Conservation (phyloP, 108 stramenopile species). For the Skeletonema potamos region DNA sequence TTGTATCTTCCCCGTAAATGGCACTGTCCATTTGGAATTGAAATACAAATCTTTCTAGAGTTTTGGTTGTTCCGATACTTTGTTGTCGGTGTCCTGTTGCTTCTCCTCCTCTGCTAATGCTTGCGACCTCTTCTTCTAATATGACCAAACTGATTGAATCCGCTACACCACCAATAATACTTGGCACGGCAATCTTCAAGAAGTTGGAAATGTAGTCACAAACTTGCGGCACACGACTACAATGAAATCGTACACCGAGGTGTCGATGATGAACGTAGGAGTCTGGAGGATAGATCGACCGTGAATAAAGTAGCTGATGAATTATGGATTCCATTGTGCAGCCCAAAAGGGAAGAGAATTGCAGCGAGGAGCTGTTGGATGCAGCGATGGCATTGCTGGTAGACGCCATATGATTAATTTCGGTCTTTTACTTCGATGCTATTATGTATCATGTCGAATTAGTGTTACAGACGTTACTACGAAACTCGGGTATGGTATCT, state of each 20-base stretch:
- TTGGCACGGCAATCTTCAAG: constrained; percentile 42
- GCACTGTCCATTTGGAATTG: constrained; percentile 28
- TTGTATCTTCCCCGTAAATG: not conserved
- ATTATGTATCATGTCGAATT: no score
- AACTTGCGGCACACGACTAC: constrained; percentile 35
- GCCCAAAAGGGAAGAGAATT: constrained; percentile 32
- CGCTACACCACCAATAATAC: constrained; percentile 22
- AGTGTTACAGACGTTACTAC: no score
- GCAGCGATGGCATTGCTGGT: not conserved
- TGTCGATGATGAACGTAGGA: constrained; percentile 37
- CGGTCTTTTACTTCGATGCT: no score
- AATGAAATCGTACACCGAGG: constrained; percentile 47
- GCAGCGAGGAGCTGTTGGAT: constrained; percentile 3
- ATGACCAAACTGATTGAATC: constrained; percentile 37
- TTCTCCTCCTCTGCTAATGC: not conserved
- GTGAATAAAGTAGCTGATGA: constrained; percentile 47
- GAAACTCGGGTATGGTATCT: no score
- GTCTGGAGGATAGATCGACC: constrained; percentile 46
- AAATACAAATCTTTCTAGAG: constrained; percentile 47
- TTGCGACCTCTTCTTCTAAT: constrained; percentile 32
- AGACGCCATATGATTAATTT: constrained; percentile 5
- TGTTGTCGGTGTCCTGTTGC: constrained; percentile 3
- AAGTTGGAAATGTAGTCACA: constrained; percentile 40
- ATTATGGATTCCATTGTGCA: constrained; percentile 38
- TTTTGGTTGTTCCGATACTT: constrained; percentile 20